phyloP scores from a whole-genome alignment of 805 yeast species.

The Sporopachydermia lactativora region DNA sequence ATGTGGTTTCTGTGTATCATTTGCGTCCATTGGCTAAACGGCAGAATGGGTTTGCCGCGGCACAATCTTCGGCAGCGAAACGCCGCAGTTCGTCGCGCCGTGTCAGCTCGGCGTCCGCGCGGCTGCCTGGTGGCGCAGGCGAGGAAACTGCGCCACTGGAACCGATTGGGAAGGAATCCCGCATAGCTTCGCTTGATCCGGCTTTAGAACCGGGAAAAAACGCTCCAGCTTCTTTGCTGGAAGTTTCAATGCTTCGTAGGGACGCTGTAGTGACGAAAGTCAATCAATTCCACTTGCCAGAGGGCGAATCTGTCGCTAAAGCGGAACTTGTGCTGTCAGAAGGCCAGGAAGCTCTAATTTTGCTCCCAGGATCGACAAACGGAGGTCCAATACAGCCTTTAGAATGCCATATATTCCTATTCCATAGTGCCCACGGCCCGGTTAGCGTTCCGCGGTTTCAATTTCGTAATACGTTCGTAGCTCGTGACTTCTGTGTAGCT shows the following conservation, averaged over 20 bases:
- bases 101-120: neutral
- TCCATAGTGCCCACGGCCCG: neutral
- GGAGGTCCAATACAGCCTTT: too few species aligned
- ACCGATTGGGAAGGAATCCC: neutral
- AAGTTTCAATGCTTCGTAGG: neutral
- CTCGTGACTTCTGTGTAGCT: neutral
- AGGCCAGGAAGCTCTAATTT: neutral
- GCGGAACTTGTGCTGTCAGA: neutral
- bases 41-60: neutral
- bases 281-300: neutral
- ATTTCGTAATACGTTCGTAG: neutral
- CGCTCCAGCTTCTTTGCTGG: neutral
- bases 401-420: too few species aligned
- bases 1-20: constrained; percentile 38
- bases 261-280: neutral
- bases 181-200: neutral
- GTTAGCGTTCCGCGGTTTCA: neutral
- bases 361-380: neutral
- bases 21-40: constrained; percentile 24
- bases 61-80: neutral
- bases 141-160: neutral
- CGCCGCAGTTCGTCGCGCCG: neutral
- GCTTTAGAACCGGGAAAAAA: neutral
- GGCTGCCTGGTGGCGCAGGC: neutral
- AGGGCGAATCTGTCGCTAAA: neutral